Base-by-base conservation (phyloP, 495 filamentous ascomycete genomes). In the Aspergillus diversus region DNA sequence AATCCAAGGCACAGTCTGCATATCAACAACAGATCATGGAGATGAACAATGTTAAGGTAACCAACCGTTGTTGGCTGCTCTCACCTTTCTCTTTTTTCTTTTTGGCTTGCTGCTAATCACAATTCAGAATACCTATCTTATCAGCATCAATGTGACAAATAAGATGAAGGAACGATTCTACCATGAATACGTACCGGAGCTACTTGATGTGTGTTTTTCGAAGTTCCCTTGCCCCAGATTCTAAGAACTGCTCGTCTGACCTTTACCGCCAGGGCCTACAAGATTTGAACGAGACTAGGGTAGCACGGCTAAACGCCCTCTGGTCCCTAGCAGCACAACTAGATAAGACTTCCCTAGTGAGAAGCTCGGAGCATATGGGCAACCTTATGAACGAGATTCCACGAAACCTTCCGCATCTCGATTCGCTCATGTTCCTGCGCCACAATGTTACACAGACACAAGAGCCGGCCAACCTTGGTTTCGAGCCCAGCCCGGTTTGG, bases 401-500 rank as follows among this genome's bases (percentile, higher is more conserved):
- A 3, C 87, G 93, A 35, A 99, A 99, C 69, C 83, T 89, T 56
- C 95, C 96, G 2, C 82, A 86, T 13, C 83, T 98, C 7, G 96
- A 99, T 72, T 96, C 92, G 33, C 90, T 94, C 80, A 99, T 99
- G 96, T 99, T 96, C 75, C 86, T 93, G 42, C 87, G 89, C 58
- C 95, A 99, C 75, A 99, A 99, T 67, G 86, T 89, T 63, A 85
- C 83, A 43, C 77, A 83, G 61, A 92, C 89, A 77, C 87, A 90
- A 64, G 96, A 98, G 70, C 96, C 96, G 2, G 63, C 80, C 7
- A 87, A 96, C 76, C 86, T 96, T 70, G 80, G 75, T 13, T 99
- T 99, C 67, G 96, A 99, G 75, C 91, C 95, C 1, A 97, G 93
- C 73, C 93, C 93, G 6, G 88, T 99, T 54, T 99, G 96, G 96